These are phyloP conservation scores for Iberis amara DNA, from an alignment of 441 rosid genomes.

Conservation along the genomic window DNA sequence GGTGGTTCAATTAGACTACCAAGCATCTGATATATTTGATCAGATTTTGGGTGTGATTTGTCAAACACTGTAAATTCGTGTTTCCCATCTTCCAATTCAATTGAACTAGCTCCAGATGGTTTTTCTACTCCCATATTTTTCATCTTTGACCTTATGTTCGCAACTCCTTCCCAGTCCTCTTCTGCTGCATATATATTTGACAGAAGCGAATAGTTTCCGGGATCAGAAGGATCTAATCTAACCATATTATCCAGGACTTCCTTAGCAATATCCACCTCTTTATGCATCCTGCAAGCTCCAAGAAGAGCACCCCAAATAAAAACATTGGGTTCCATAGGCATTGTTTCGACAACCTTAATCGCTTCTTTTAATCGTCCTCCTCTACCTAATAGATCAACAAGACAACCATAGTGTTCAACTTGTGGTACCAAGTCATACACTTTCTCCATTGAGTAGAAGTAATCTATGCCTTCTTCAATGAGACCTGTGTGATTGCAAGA, in stretches of 20 bases:
- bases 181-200: slow-evolving; percentile 70
- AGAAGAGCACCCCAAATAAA: slow-evolving; percentile 77
- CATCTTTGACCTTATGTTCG: slow-evolving; percentile 54
- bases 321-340: slow-evolving; percentile 71
- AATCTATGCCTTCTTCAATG: slow-evolving; percentile 51
- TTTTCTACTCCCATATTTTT: slow-evolving; percentile 51
- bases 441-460: slow-evolving; percentile 58
- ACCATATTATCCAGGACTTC: slow-evolving; percentile 40
- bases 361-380: slow-evolving; percentile 67
- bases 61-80: slow-evolving; percentile 58
- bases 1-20: slow-evolving; percentile 35
- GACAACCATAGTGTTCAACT: slow-evolving; percentile 80
- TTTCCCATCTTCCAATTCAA: slow-evolving; percentile 52
- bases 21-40: slow-evolving; percentile 54
- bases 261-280: slow-evolving; percentile 48
- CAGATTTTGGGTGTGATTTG: slow-evolving; percentile 54
- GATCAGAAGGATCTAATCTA: slow-evolving; percentile 48
- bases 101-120: slow-evolving; percentile 63
- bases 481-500: slow-evolving; percentile 77
- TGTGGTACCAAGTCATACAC: slow-evolving; percentile 51
- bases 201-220: slow-evolving; percentile 53
- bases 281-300: slow-evolving; percentile 65
- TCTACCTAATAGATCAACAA: slow-evolving; percentile 75
- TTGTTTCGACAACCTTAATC: slow-evolving; percentile 45
- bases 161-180: slow-evolving; percentile 65